A percentile compares a stretch with the other conserved stretches of the same genome.
Conservation (phyloP, 345 rosid genomes). For the Sisymbrium altissimum region DNA sequence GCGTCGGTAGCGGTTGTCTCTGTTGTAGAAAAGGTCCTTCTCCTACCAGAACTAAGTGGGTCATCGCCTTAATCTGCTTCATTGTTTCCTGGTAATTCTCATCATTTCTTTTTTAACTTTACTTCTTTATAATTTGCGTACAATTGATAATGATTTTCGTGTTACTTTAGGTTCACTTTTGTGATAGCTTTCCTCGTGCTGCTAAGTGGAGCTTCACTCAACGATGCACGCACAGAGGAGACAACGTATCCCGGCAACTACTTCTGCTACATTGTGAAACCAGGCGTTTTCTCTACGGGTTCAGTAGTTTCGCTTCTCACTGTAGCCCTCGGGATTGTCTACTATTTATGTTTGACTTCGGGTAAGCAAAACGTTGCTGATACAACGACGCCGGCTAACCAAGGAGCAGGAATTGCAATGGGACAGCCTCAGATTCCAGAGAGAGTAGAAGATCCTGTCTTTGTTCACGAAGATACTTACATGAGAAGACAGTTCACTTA, state of each 20-base stretch:
- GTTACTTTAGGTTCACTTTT: slow-evolving; percentile 67
- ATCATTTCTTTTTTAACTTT: not conserved
- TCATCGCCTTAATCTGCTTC: slow-evolving; percentile 57
- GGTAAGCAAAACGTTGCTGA: slow-evolving; percentile 35
- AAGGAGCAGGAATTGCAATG: slow-evolving; percentile 56
- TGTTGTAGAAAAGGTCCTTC: slow-evolving; percentile 63
- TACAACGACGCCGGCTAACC: slow-evolving; percentile 32
- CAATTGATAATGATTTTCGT: not conserved
- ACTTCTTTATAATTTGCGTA: not conserved
- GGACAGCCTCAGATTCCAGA: slow-evolving; percentile 73
- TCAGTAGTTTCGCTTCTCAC: slow-evolving; percentile 59
- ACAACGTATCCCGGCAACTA: slow-evolving; percentile 42
- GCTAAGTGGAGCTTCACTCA: slow-evolving; percentile 78
- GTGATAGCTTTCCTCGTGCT: slow-evolving; percentile 67
- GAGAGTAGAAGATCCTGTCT: slow-evolving; percentile 58
- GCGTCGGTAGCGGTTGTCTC: slow-evolving; percentile 63
- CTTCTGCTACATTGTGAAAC: slow-evolving; percentile 77
- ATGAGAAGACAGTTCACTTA: slow-evolving; percentile 69
- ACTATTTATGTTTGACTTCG: slow-evolving; percentile 52
- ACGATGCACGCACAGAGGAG: slow-evolving; percentile 57
- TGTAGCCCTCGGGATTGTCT: slow-evolving; percentile 59
- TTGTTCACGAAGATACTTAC: slow-evolving; percentile 75
- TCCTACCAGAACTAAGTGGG: slow-evolving; percentile 62
- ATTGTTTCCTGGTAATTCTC: slow-evolving; percentile 70
- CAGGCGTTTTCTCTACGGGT: slow-evolving; percentile 80